Evolutionary conservation across 1,284 basidiomycete species (phyloP), one percentile per base, ranked within the genome.

Genomic region (Tilletia setariae): DNA sequence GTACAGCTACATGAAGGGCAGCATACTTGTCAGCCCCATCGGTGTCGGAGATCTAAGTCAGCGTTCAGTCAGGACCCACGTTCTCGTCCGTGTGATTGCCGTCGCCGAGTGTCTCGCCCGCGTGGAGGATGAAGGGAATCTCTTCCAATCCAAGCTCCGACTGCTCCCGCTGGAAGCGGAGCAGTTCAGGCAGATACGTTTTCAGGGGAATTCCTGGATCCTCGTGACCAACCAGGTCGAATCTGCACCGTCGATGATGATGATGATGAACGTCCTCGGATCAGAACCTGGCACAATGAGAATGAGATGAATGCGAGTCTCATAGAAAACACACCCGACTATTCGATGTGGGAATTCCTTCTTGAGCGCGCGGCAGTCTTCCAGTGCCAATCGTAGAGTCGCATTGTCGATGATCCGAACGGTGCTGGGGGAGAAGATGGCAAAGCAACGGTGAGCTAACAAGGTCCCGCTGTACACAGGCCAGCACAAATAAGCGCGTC

Each of bases 161-260:
- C 71, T 87, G 86, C 43, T 86, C 86, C 65, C 86, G 82, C 49
- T 86, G 84, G 83, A 91, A 91, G 35, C 84, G 84, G 6, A 90
- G 83, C 19, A 92, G 84, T 16, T 87, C 86, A 42, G 87, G 86
- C 30, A 88, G 79, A 79, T 91, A 92, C 74, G 89, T 84, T 11
- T 85, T 86, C 35, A 91, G 85, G 19, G 90, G 89, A 25, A 85
- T 84, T 16, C 88, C 77, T 1, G 84, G 83, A 75, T 91, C 89
- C 76, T 92, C 90, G 70, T 89, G 86, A 6, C 90, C 91, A 13
- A 91, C 91, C 21, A 92, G 85, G 83, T 92, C 91, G 74, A 92
- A 92, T 23, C 53, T 59, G 43, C 43, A 19, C 9, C 11, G 43
- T 44, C 43, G 43, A 44, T 9, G 19, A 9, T 9, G 19, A 19